Base-by-base conservation (phyloP, 768 basidiomycete genomes). In the Collybia sp. region DNA sequence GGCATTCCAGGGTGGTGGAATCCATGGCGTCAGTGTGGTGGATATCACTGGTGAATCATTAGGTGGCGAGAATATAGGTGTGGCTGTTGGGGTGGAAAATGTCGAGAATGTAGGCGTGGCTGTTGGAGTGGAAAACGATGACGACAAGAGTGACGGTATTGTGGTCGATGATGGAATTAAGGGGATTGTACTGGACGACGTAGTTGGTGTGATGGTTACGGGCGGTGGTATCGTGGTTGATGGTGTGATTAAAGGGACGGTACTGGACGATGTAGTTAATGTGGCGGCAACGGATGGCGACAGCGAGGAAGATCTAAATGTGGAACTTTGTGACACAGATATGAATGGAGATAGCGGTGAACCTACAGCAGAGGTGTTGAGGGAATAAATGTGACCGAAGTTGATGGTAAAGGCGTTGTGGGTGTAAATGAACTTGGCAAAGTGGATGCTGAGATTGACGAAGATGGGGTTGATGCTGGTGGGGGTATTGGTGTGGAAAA, bases 271-370 rank as follows among this genome's bases (percentile, higher is more conserved):
- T 46, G 13, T 33, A 32, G 31, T 12, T 10, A 40, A 20, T 37
- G 44, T 44, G 53, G 43, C 42, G 47, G 19, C 6, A 25, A 37
- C 30, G 17, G 46, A 30, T 35, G 35, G 34, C 32, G 40, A 34
- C 40, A 36, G 40, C 40, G 33, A 32, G 40, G 32, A 40, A 34
- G 33, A 31, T 30, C 47, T 40, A 44, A 39, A 42, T 42, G 46
- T 46, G 50, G 44, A 47, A 16, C n/a, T 43, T 36, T 46, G 20
- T 18, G 43, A 36, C 40, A 43, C 41, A 54, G 40, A 48, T 50
- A 48, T 40, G 20, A n/a, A 16, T 12, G 32, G 20, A 47, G 17
- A 30, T 12, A 33, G 19, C 36, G 40, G 40, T 17, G 45, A 39
- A 32, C 19, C 40, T 18, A 46, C n/a, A 31, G 37, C 19, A 12